These are phyloP conservation scores for Datura wrightii DNA, from an alignment of 257 asterid genomes.

Conservation along the genomic window DNA sequence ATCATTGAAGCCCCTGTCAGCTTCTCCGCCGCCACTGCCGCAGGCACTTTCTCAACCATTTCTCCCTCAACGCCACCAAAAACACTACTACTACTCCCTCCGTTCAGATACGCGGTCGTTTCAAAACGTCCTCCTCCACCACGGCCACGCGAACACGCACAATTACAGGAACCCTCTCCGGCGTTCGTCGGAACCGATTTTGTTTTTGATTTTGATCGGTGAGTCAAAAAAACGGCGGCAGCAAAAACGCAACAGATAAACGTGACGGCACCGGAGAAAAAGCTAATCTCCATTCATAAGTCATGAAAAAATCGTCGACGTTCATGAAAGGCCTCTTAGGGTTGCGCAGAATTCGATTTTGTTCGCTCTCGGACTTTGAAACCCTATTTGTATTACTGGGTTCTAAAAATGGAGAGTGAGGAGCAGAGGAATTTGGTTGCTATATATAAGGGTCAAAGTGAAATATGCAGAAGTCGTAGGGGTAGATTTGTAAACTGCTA, in stretches of 20 bases:
- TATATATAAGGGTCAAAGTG: background rate
- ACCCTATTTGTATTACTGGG: background rate
- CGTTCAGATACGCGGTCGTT: background rate
- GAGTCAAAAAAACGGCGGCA: conserved; percentile 47
- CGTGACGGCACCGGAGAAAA: conserved; percentile 48
- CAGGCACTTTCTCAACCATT: conserved; percentile 38
- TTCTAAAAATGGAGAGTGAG: conserved; percentile 16
- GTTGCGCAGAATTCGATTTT: background rate
- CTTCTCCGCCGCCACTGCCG: conserved; percentile 59
- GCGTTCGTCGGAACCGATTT: conserved; percentile 41
- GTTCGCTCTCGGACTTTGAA: background rate
- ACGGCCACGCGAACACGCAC: background rate
- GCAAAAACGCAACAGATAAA: conserved; percentile 56
- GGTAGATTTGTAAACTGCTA: background rate
- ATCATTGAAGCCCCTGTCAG: conserved; percentile 93
- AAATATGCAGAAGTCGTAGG: background rate
- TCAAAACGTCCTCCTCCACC: conserved; percentile 31
- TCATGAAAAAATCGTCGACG: conserved; percentile 49
- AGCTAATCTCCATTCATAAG: conserved; percentile 66
- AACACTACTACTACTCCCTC: conserved; percentile 23
- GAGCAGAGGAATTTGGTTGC: background rate
- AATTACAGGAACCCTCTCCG: background rate
- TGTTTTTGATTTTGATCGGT: conserved; percentile 33
- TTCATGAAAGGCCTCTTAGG: conserved; percentile 44
- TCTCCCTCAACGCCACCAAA: conserved; percentile 17